phyloP scores from a whole-genome alignment of 208 protist genomes.

The Acanthamoeba sp. region DNA sequence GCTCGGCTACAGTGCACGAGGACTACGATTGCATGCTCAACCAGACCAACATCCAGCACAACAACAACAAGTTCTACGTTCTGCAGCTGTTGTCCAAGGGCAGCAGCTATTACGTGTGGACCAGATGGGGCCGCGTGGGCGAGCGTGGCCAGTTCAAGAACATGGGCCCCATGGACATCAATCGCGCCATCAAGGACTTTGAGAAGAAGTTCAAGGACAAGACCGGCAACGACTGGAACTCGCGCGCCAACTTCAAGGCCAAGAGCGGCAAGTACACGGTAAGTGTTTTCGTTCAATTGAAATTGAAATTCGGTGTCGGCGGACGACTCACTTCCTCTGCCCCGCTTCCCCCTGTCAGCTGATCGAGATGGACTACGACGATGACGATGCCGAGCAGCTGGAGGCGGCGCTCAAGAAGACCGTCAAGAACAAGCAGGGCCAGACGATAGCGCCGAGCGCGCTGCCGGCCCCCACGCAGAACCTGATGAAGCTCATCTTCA shows the following conservation, averaged over 20 bases:
- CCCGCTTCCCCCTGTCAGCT: background rate
- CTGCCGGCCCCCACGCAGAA: constrained; percentile 50
- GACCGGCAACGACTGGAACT: constrained; percentile 87
- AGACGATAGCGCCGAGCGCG: constrained; percentile 55
- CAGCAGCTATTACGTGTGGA: constrained; percentile 85
- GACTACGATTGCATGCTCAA: constrained; percentile 88
- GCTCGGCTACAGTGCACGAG: constrained; percentile 34
- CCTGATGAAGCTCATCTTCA: constrained; percentile 83
- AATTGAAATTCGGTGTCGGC: no score
- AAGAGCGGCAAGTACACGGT: constrained; percentile 82
- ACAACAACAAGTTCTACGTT: constrained; percentile 92
- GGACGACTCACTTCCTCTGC: background rate
- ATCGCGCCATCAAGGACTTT: constrained; percentile 84
- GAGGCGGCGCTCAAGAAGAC: constrained; percentile 39
- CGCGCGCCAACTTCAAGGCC: constrained; percentile 78
- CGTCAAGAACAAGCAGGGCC: constrained; percentile 74
- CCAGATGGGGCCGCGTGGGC: constrained; percentile 90
- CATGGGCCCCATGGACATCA: constrained; percentile 55
- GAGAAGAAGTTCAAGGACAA: constrained; percentile 90
- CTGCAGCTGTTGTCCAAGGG: constrained; percentile 86
- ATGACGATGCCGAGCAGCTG: constrained; percentile 67
- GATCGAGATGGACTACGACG: constrained; percentile 62
- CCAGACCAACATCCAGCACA: constrained; percentile 90
- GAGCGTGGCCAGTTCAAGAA: constrained; percentile 86
- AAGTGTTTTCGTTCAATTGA: no score